Conservation (phyloP, 352 stramenopile species). For the Pythium rishiriense region DNA sequence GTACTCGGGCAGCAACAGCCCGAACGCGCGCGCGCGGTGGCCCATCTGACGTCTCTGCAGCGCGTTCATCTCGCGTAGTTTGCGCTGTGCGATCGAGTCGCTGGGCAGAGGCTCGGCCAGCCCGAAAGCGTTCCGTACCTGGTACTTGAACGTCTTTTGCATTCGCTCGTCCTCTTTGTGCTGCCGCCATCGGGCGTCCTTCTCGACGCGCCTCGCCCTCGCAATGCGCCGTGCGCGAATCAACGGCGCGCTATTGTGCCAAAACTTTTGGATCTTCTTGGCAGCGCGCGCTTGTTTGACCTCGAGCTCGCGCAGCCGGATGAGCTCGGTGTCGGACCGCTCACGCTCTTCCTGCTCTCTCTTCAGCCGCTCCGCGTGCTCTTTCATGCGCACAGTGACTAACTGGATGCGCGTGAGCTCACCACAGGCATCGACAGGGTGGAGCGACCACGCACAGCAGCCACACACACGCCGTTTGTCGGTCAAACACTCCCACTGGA, state of each 20-base stretch:
- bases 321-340: constrained; percentile 47
- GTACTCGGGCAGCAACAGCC: constrained; percentile 58
- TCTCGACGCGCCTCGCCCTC: constrained; percentile 13
- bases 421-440: constrained; percentile 51
- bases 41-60: constrained; percentile 46
- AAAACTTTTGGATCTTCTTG: constrained; percentile 57
- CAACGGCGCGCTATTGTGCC: constrained; percentile 38
- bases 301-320: constrained; percentile 30
- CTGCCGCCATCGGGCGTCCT: constrained; percentile 42
- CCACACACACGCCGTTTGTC: constrained; percentile 43
- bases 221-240: constrained; percentile 31
- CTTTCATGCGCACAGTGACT: constrained; percentile 43
- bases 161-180: constrained; percentile 33
- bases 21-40: constrained; percentile 55
- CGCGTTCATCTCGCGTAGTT: constrained; percentile 51
- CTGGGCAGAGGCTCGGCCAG: constrained; percentile 39
- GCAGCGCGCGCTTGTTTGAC: constrained; percentile 32
- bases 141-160: constrained; percentile 38
- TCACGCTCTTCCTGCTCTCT: constrained; percentile 47
- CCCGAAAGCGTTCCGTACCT: constrained; percentile 41
- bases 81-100: constrained; percentile 39
- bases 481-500: constrained; percentile 50
- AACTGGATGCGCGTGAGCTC: constrained; percentile 34
- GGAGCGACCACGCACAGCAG: constrained; percentile 35
- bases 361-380: constrained; percentile 33